Evolutionary conservation across 1,284 basidiomycete species (phyloP).

Genomic region (Sanghuangporus baumii): DNA sequence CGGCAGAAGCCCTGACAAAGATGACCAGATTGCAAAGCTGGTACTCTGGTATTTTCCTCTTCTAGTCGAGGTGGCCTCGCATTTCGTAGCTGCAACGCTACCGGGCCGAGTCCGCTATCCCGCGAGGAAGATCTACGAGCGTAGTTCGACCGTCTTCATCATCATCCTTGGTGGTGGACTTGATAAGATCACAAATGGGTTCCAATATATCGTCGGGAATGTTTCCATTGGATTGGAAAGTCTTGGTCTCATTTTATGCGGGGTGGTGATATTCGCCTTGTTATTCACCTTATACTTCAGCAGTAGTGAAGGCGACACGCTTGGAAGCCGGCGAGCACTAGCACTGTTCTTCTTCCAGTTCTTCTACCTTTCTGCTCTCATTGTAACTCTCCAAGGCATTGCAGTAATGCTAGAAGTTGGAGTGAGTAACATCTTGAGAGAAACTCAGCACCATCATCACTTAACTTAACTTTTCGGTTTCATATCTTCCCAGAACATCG

Average conservation of each 20-base stretch:
- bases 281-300: constrained; percentile 9
- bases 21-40: constrained; percentile 11
- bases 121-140: background rate
- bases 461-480: background rate
- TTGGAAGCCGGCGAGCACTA: background rate
- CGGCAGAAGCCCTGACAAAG: background rate
- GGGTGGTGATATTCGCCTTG: background rate
- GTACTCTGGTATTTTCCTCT: constrained; percentile 16
- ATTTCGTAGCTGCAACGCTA: constrained; percentile 3
- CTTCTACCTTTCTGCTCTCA: constrained; percentile 7
- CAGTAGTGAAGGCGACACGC: background rate
- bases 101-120: constrained; percentile 4
- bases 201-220: constrained; percentile 11
- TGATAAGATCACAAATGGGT: constrained; percentile 13
- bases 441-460: background rate
- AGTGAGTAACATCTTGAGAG: background rate
- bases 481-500: constrained; percentile 11
- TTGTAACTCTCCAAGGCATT: constrained; percentile 13
- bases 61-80: constrained; percentile 12
- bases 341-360: constrained; percentile 12
- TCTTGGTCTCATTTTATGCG: constrained; percentile 6
- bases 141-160: constrained; percentile 4
- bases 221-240: constrained; percentile 1
- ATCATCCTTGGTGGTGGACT: constrained; percentile 12
- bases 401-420: constrained; percentile 3